A percentile compares a stretch with the other conserved stretches of the same genome.
phyloP scores from a whole-genome alignment of 768 basidiomycete species.

The Pholiota microspora region DNA sequence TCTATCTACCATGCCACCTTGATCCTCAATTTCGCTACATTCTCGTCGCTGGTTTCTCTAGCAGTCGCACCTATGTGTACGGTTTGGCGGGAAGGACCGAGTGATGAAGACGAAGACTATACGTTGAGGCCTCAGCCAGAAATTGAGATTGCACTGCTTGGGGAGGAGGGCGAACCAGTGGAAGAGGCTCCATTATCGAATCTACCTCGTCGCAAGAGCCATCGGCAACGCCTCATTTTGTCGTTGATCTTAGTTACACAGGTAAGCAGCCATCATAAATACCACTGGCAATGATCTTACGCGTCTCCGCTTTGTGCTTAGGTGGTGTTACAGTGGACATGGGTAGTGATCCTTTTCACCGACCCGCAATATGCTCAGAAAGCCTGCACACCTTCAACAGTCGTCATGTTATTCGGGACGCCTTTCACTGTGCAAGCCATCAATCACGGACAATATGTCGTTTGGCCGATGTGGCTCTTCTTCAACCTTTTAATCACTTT shows the following conservation, averaged over 20 bases:
- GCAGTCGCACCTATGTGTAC: constrained; percentile 20
- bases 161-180: constrained; percentile 8
- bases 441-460: constrained; percentile 7
- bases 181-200: constrained; percentile 2
- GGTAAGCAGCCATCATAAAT: background rate
- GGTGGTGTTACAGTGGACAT: constrained; percentile 18
- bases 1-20: constrained; percentile 18
- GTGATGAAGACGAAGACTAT: background rate
- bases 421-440: constrained; percentile 4
- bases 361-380: constrained; percentile 14
- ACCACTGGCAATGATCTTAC: background rate
- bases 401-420: constrained; percentile 14
- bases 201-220: constrained; percentile 12
- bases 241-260: constrained; percentile 16
- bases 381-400: constrained; percentile 13
- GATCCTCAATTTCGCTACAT: constrained; percentile 18
- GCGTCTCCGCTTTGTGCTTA: background rate
- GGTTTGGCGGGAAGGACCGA: constrained; percentile 10
- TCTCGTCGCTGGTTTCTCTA: constrained; percentile 17
- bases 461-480: constrained; percentile 19
- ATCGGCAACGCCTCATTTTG: constrained; percentile 15
- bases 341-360: constrained; percentile 15
- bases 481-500: constrained; percentile 14
- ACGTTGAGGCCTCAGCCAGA: background rate
- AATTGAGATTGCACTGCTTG: background rate